Percentiles rank a stretch among this genome's conserved stretches.
Evolutionary conservation across 306 rosid species (phyloP).

Genomic region (Sicyos baderoa): DNA sequence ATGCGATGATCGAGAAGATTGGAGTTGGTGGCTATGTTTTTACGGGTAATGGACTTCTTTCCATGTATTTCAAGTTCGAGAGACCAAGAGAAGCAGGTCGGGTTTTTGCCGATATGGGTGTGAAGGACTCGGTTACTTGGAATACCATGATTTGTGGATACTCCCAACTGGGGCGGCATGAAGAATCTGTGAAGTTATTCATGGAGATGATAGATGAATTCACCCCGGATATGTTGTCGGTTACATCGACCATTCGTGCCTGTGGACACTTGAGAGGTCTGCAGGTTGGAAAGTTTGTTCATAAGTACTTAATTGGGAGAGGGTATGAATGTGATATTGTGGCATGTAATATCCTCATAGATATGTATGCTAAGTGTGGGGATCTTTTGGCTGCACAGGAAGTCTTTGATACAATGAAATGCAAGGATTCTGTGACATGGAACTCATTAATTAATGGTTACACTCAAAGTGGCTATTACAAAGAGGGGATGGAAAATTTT

Average conservation of each 20-base stretch:
- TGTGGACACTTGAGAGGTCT: constrained; percentile 28
- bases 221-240: constrained; percentile 29
- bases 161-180: constrained; percentile 25
- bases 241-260: constrained; percentile 30
- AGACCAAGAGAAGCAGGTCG: constrained; percentile 23
- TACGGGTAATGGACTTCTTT: constrained; percentile 30
- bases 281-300: constrained; percentile 34
- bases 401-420: constrained; percentile 38
- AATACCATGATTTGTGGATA: constrained; percentile 57
- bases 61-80: constrained; percentile 31
- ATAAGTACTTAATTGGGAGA: constrained; percentile 37
- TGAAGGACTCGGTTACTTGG: constrained; percentile 48
- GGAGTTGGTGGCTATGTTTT: constrained; percentile 26
- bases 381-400: constrained; percentile 34
- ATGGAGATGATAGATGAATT: constrained; percentile 26
- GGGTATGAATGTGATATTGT: constrained; percentile 32
- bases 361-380: constrained; percentile 48
- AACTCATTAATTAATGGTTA: constrained; percentile 49
- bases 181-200: constrained; percentile 24
- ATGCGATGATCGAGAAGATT: constrained; percentile 26
- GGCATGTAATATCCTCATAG: constrained; percentile 35
- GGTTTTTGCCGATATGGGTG: constrained; percentile 45
- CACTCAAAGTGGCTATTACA: constrained; percentile 20
- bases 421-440: constrained; percentile 46
- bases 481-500: constrained; percentile 24